Conservation (phyloP, 2,329 filamentous ascomycete genomes). For the Colletotrichum trifolii region DNA sequence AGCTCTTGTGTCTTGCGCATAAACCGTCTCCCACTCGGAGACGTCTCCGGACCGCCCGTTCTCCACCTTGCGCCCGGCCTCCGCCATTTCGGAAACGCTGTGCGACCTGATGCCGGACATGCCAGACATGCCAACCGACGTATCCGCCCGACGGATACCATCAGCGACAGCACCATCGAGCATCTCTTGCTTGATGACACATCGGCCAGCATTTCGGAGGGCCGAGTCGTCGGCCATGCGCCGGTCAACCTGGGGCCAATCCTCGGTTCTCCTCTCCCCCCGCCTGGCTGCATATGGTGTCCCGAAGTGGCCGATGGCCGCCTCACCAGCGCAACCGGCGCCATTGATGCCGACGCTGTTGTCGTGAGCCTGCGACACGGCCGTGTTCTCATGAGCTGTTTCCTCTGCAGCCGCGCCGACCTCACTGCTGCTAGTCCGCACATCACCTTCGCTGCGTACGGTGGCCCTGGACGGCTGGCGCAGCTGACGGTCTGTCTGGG, state of each 20-base stretch:
- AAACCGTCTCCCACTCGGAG: conserved; percentile 2
- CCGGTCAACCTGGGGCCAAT: background rate
- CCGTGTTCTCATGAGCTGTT: background rate
- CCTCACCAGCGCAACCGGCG: background rate
- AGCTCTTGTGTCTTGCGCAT: background rate
- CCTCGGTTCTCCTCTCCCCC: too few relatives aligned
- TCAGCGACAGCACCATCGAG: too few relatives aligned
- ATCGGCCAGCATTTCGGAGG: background rate
- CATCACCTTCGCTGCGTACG: too few relatives aligned
- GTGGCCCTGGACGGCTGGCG: background rate
- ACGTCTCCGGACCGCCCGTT: background rate
- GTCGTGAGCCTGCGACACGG: background rate
- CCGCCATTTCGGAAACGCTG: background rate
- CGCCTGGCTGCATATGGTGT: background rate
- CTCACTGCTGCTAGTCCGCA: background rate
- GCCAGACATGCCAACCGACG: background rate
- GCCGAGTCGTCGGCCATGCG: background rate
- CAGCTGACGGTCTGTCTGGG: background rate
- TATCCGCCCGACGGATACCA: background rate
- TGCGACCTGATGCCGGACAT: background rate
- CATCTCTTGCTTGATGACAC: too few relatives aligned
- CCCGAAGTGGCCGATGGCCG: background rate
- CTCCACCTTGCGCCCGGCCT: conserved; percentile 4
- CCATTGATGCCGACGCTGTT: background rate
- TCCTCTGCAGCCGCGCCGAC: background rate